Evolutionary conservation across 2,329 filamentous ascomycete genomes (phyloP), one percentile per base, ranked within the genome.

Genomic region (Ceratocystis harringtonii): DNA sequence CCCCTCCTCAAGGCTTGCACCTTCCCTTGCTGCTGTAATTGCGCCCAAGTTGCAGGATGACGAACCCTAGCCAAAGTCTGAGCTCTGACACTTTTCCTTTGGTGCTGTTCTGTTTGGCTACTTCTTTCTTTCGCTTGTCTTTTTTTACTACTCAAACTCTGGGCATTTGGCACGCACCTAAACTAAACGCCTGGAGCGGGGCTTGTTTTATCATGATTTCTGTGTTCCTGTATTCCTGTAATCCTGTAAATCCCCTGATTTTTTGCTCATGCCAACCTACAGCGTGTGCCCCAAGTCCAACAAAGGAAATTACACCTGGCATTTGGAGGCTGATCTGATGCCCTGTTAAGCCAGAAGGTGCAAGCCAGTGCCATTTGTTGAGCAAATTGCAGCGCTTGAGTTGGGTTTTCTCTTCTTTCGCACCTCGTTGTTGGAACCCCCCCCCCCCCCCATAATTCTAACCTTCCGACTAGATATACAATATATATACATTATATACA

Each of bases 201-300:
- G 52, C 52, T 57, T 57, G 52, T 57, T 57, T 57, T 22, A 57
- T 57, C 52, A 57, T 57, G 52, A 57, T 57, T 57, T 28, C 52
- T 57, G 52, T 57, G 52, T 57, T 57, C 52, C 52, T 57, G 22
- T 50, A 50, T 19, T 50, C 45, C 45, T 50, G 45, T 50, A 19
- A 48, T 48, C 50, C 45, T 55, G n/a, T 15, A 55, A 57, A 32
- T 57, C 52, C 52, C 52, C 52, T 57, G 52, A 5, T 57, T 57
- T 57, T 57, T 15, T 28, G 25, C 52, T n/a, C 52, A 30, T 30
- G 52, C 52, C 52, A 30, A 22, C 45, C 45, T 8, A 50, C 45
- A 50, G 45, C n/a, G 45, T 25, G 45, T 50, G 45, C 19, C 45
- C 45, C 45, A 50, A 50, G 6, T 22, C 45, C 3, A 50, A 7